Evolutionary conservation across 2,329 filamentous ascomycete species (phyloP), one percentile per base, ranked within the genome.

Genomic region (Fusarium poae): DNA sequence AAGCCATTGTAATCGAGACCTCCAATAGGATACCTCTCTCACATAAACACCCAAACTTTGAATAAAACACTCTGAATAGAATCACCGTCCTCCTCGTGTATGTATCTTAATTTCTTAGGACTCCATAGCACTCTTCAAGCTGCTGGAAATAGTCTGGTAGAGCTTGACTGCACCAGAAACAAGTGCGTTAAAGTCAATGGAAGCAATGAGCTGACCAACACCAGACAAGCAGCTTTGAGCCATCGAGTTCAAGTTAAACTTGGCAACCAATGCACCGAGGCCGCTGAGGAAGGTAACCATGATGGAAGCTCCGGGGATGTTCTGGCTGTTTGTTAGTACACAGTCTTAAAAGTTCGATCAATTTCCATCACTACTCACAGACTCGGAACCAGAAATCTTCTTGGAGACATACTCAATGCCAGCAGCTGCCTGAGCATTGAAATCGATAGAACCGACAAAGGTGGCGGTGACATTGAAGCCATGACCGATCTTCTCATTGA

Each of bases 81-180:
- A 39, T 21, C 6, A 15, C 1, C 35, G 5, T 13, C 16, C 35
- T 20, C 35, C 12, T 8, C n/a, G 0, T 0, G 5, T 20, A 37
- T 20, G 35, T 12, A 37, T 20, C 18, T 0, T 37, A 13, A 39
- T 13, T 39, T 0, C 6, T 39, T 39, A 39, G 12, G 35, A 39
- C 35, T 39, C 6, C 35, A 39, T 39, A 21, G n/a, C n/a, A 3
- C 7, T 6, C 20, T 20, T 39, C 12, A 49, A 12, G 9, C 15
- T 34, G 30, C 20, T 25, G 2, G 23, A 49, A 12, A 53, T n/a
- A 18, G 11, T 44, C 50, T 53, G 13, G 27, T 21, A 53, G 27
- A 44, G 30, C 5, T 44, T 21, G 4, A 44, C 20, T 15, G 15
- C 37, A 11, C 23, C 21, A 7, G 35, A 12, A 32, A 52, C 21